Evolutionary conservation across 257 asterid species (phyloP).

Genomic region (Lycium barbarum): DNA sequence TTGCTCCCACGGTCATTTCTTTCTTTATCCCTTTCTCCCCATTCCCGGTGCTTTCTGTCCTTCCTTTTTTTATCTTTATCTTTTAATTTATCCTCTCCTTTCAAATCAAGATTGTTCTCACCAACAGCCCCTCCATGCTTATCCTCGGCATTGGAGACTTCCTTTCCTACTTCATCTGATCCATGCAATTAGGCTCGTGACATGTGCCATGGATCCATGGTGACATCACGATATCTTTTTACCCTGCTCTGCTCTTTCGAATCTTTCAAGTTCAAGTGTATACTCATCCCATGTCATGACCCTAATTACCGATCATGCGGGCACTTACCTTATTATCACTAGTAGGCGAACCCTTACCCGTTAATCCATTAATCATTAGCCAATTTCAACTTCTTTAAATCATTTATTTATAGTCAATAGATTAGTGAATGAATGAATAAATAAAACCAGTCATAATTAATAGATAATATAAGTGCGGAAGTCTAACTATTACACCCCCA

Average conservation of each 20-base stretch:
- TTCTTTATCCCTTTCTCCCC: constrained; percentile 90
- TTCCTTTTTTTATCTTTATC: constrained; percentile 88
- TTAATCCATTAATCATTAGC: no score
- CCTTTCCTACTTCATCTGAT: constrained; percentile 61
- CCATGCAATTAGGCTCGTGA: constrained; percentile 53
- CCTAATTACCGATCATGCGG: no score
- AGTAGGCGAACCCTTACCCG: no score
- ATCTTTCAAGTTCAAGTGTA: constrained; percentile 62
- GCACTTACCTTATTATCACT: no score
- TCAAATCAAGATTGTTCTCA: constrained; percentile 74
- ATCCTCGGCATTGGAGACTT: constrained; percentile 44
- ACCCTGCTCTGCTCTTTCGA: constrained; percentile 57
- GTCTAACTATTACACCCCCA: no score
- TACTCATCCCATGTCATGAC: constrained; percentile 54
- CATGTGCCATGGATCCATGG: constrained; percentile 61
- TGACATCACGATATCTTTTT: constrained; percentile 63
- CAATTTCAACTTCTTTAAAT: no score
- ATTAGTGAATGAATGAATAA: no score
- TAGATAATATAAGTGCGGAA: no score
- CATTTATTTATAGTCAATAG: no score
- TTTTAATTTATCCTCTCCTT: no score
- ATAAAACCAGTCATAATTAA: no score
- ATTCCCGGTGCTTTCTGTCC: constrained; percentile 83
- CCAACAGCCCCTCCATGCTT: constrained; percentile 71
- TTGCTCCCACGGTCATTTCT: constrained; percentile 67